Conservation (phyloP, 192 early-diverging fungal species). For the Entomortierella parvispora region DNA sequence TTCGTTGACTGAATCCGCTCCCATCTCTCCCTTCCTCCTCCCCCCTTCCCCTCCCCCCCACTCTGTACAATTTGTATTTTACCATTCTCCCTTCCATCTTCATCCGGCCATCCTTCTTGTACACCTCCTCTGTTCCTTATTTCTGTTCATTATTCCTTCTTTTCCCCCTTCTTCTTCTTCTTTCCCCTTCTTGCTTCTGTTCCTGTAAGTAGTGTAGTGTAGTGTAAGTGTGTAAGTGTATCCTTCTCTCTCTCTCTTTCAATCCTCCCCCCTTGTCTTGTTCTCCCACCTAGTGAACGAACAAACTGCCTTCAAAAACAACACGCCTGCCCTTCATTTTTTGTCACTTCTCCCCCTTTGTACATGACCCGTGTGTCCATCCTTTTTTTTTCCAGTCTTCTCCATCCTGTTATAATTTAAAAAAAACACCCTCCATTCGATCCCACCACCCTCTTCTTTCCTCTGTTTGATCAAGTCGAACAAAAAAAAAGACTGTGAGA, state of each 20-base stretch:
- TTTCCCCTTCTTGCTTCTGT: not conserved
- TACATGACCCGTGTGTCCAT: too few species aligned
- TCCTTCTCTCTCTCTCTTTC: slow-evolving; percentile 6
- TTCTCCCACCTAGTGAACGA: not conserved
- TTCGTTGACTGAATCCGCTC: not conserved
- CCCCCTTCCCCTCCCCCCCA: not conserved
- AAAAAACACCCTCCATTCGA: not conserved
- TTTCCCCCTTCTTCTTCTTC: not conserved
- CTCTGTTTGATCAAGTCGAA: not conserved
- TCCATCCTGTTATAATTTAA: not conserved
- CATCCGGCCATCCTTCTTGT: not conserved
- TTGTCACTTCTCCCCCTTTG: not conserved
- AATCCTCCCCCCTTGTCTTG: not conserved
- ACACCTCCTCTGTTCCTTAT: not conserved
- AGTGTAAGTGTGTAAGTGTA: not conserved
- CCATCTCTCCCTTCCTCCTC: too few species aligned
- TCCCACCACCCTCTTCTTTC: not conserved
- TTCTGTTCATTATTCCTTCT: not conserved
- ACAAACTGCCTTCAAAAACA: not conserved
- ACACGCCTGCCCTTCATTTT: too few species aligned
- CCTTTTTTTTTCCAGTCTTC: too few species aligned
- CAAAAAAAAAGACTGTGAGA: not conserved
- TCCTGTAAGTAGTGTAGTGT: not conserved
- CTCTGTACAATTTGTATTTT: not conserved
- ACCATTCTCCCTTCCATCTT: not conserved